These are phyloP conservation scores for Larix kaempferi DNA, from an alignment of 75 land plant genomes.

Conservation along the genomic window DNA sequence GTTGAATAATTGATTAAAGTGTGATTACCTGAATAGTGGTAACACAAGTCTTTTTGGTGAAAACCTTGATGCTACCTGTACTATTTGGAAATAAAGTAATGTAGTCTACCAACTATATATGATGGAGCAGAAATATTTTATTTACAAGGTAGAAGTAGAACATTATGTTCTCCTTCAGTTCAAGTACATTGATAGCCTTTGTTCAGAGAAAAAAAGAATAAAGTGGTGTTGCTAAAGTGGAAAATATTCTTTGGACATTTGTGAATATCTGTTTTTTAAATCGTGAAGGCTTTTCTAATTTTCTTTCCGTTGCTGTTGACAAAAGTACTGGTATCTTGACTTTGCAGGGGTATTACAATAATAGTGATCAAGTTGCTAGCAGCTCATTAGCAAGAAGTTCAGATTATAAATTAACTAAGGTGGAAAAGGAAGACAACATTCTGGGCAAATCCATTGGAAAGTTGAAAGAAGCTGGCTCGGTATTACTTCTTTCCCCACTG, in stretches of 20 bases:
- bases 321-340: background rate
- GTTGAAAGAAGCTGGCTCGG: constrained; percentile 75
- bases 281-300: background rate
- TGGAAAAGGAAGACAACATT: constrained; percentile 52
- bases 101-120: background rate
- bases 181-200: no score
- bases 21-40: background rate
- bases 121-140: no score
- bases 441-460: constrained; percentile 77
- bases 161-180: no score
- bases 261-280: background rate
- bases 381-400: background rate
- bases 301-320: background rate
- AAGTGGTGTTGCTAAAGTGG: no score
- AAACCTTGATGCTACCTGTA: background rate
- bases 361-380: background rate
- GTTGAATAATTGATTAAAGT: background rate
- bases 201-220: no score
- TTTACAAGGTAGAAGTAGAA: no score
- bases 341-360: constrained; percentile 29
- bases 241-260: background rate
- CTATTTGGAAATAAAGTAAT: background rate
- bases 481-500: constrained; percentile 17
- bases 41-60: background rate
- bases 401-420: constrained; percentile 18